Base-by-base conservation (phyloP, 495 filamentous ascomycete species). In the Aspergillus diversus region DNA sequence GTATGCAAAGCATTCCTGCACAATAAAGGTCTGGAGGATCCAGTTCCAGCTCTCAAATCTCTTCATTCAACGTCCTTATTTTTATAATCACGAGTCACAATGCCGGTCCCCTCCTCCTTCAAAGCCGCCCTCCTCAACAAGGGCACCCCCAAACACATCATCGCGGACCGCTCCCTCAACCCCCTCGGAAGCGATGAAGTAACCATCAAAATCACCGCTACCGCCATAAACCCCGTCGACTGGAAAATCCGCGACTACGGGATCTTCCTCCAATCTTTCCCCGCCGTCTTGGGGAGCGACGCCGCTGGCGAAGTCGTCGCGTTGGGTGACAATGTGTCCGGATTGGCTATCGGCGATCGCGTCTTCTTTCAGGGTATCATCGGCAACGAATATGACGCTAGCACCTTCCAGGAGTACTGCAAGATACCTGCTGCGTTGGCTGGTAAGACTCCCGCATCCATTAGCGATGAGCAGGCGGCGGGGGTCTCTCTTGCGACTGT, bases 141-240 rank as follows among this genome's bases (percentile, higher is more conserved):
- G 31, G 49, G 55, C 2, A 2, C 27, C 21, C 33, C 57, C 21
- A 53, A 59, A 13, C 33, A 66, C 33, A 47, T 27, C 7, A 56
- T 69, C 15, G 8, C 53, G 5, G 49, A 63, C 16, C 65, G 65
- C 27, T 33, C 63, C 12, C 53, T 65, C 1, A 11, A 6, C 1
- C 48, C 65, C 16, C 52, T 66, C 13, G 53, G 49, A 5, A 7
- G 16, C n/a, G 55, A 47, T 5, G 61, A 67, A 49, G 58, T 67
- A 3, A 57, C 42, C n/a, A 71, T 83, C 55, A 68, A 73, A 31
- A 75, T 79, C 57, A 75, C 79, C 9, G 69, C 81, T 15, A 67
- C 81, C 32, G 81, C 79, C 37, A 63, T 84, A 47, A 83, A 84
- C 68, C 77, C 76, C 0, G 57, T 79, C 39, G 78, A 81, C 67